These are phyloP conservation scores for Diversispora epigaea DNA, from an alignment of 192 early-diverging fungal genomes.

Conservation along the genomic window DNA sequence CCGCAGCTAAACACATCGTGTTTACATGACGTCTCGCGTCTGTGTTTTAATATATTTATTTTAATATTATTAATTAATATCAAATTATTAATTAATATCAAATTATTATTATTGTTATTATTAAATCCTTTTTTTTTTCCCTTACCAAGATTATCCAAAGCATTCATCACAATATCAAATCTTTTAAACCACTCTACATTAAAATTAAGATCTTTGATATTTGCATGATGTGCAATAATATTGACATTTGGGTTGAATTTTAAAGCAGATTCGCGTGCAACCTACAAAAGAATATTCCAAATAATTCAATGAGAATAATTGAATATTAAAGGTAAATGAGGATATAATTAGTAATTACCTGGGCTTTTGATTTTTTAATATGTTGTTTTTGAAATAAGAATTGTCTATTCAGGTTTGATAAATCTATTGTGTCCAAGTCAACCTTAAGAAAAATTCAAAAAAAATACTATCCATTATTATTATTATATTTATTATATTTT, in stretches of 20 bases:
- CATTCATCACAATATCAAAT: slow-evolving; percentile 94
- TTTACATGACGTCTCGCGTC: slow-evolving; percentile 95
- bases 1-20: slow-evolving; percentile 88
- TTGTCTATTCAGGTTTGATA: slow-evolving; percentile 98
- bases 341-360: slow-evolving; percentile 49
- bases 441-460: slow-evolving; percentile 55
- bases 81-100: neutral
- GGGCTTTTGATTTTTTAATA: slow-evolving; percentile 89
- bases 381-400: slow-evolving; percentile 96
- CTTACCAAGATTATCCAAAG: slow-evolving; percentile 91
- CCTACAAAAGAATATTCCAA: slow-evolving; percentile 37
- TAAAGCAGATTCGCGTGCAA: slow-evolving; percentile 81
- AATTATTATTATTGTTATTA: no score
- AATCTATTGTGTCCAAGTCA: slow-evolving; percentile 97
- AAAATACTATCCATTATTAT: slow-evolving; percentile 1
- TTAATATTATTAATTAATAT: neutral
- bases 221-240: slow-evolving; percentile 75
- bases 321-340: neutral
- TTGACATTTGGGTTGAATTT: slow-evolving; percentile 82
- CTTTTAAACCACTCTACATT: slow-evolving; percentile 82
- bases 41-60: slow-evolving; percentile 29
- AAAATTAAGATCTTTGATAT: slow-evolving; percentile 86
- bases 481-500: neutral
- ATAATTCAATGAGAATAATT: neutral
- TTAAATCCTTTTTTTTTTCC: neutral